Evolutionary conservation across 306 rosid species (phyloP).

Genomic region (Cercis canadensis): DNA sequence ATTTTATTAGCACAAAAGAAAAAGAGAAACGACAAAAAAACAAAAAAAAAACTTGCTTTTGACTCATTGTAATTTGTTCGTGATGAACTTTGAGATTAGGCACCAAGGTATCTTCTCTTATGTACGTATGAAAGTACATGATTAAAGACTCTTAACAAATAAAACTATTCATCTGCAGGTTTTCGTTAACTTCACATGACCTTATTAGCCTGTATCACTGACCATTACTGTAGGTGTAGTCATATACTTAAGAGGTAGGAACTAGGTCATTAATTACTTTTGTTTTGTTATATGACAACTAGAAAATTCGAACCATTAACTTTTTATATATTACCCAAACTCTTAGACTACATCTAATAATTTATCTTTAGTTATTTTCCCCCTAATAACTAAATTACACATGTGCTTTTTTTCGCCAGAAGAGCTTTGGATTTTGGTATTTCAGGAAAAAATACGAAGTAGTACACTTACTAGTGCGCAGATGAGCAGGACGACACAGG

Average conservation of each 20-base stretch:
- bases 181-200: background rate
- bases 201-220: slow-evolving; percentile 15
- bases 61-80: slow-evolving; percentile 38
- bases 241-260: background rate
- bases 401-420: background rate
- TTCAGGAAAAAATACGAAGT: background rate
- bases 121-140: slow-evolving; percentile 29
- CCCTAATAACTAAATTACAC: no score
- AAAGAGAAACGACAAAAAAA: no score
- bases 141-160: background rate
- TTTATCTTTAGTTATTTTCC: no score
- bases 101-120: slow-evolving; percentile 30
- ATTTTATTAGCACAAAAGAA: background rate
- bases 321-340: no score
- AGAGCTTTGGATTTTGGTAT: slow-evolving; percentile 12
- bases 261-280: background rate
- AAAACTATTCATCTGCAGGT: slow-evolving; percentile 43
- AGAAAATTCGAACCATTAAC: no score
- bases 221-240: slow-evolving; percentile 2
- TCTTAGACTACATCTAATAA: no score
- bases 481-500: background rate
- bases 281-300: no score
- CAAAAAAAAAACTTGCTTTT: slow-evolving; percentile 34
- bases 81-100: slow-evolving; percentile 34
- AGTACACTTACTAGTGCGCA: slow-evolving; percentile 11